phyloP scores from a whole-genome alignment of 148 eudicot genomes.

The Silene conica region DNA sequence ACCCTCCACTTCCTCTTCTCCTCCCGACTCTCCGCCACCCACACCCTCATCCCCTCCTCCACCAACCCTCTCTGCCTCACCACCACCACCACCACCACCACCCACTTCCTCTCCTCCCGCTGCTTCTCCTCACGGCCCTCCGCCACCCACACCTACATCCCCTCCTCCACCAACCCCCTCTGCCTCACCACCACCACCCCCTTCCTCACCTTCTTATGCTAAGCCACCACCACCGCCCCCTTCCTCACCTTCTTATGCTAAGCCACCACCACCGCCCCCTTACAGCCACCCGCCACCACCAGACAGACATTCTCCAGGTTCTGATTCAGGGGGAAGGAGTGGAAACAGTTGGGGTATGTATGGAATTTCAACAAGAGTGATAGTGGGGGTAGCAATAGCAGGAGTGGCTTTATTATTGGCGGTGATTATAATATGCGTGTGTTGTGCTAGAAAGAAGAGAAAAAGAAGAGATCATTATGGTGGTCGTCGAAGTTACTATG shows the following conservation, averaged over 20 bases:
- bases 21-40: constrained; percentile 27
- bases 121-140: too few species aligned
- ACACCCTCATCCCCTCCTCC: constrained; percentile 24
- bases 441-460: constrained; percentile 53
- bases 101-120: too few species aligned
- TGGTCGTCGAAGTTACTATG: constrained; percentile 36
- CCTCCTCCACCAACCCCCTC: constrained; percentile 13
- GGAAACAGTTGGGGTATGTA: constrained; percentile 4
- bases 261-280: constrained; percentile 23
- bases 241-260: constrained; percentile 25
- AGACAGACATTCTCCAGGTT: too few species aligned
- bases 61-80: background rate
- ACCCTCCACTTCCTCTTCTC: constrained; percentile 35
- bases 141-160: constrained; percentile 20
- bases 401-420: constrained; percentile 43
- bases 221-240: constrained; percentile 19
- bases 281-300: too few species aligned
- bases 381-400: constrained; percentile 64
- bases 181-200: constrained; percentile 14
- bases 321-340: background rate
- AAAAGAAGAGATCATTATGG: constrained; percentile 38
- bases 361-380: constrained; percentile 47
- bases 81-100: too few species aligned
- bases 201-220: constrained; percentile 27
- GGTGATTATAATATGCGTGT: constrained; percentile 44